phyloP scores from a whole-genome alignment of 331 rosid species.

The Dryas integrifolia region DNA sequence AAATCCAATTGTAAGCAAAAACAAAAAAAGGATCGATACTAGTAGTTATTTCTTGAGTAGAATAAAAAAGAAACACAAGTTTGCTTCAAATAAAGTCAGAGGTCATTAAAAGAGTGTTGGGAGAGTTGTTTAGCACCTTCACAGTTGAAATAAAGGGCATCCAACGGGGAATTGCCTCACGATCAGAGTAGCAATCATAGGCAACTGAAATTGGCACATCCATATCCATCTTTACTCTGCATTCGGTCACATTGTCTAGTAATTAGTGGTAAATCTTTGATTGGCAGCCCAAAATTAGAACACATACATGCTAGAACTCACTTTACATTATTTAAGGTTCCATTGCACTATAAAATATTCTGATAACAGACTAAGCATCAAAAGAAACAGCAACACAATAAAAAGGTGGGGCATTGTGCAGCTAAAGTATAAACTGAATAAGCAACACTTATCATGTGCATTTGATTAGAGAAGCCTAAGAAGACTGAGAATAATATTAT shows the following conservation, averaged over 20 bases:
- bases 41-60: background rate
- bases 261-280: conserved; percentile 1
- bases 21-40: background rate
- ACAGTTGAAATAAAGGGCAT: conserved; percentile 94
- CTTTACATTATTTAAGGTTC: background rate
- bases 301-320: conserved; percentile 10
- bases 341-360: background rate
- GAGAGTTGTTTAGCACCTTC: conserved; percentile 43
- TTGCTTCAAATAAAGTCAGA: background rate
- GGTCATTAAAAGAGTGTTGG: conserved; percentile 14
- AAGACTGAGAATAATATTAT: background rate
- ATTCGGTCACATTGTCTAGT: conserved; percentile 31
- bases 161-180: conserved; percentile 87
- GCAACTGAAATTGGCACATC: conserved; percentile 83
- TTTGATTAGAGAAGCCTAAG: background rate
- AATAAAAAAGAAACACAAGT: background rate
- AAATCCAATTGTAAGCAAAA: too few species aligned
- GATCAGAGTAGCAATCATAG: conserved; percentile 72
- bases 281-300: background rate
- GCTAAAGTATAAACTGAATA: background rate
- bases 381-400: background rate
- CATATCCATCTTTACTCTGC: conserved; percentile 87
- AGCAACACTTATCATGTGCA: background rate
- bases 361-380: background rate
- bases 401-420: background rate